Evolutionary conservation across 805 yeast genomes (phyloP).

Genomic region (Ogataea pignaliae): DNA sequence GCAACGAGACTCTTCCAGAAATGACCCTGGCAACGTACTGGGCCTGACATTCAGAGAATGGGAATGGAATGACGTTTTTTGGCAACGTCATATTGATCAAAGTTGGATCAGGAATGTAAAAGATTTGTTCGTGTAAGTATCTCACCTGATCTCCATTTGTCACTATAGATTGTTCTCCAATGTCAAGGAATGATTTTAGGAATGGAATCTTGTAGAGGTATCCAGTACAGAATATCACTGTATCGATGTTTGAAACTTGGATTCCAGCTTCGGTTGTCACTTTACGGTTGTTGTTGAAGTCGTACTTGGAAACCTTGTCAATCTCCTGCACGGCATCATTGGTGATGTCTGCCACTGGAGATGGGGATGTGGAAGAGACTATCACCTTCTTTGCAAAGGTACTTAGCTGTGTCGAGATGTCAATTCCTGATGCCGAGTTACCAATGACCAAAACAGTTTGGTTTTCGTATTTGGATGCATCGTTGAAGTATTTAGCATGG

Average conservation of each 20-base stretch:
- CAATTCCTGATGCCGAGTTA: slow-evolving; percentile 71
- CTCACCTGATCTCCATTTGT: slow-evolving; percentile 35
- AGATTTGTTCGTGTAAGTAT: slow-evolving; percentile 41
- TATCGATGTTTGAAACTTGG: slow-evolving; percentile 44
- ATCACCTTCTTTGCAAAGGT: slow-evolving; percentile 27
- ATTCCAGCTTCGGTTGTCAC: slow-evolving; percentile 48
- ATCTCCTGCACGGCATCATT: slow-evolving; percentile 23
- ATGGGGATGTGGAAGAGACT: slow-evolving; percentile 27
- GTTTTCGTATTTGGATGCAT: slow-evolving; percentile 28
- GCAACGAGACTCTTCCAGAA: slow-evolving; percentile 40
- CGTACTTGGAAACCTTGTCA: slow-evolving; percentile 23
- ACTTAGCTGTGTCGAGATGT: slow-evolving; percentile 35
- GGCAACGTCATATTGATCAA: slow-evolving; percentile 39
- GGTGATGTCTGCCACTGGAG: slow-evolving; percentile 26
- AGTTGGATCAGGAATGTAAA: slow-evolving; percentile 43
- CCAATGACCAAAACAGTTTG: slow-evolving; percentile 34
- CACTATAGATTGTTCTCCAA: slow-evolving; percentile 24
- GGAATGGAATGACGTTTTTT: slow-evolving; percentile 46
- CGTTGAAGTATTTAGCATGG: slow-evolving; percentile 42
- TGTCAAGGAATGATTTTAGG: slow-evolving; percentile 33
- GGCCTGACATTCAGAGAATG: slow-evolving; percentile 46
- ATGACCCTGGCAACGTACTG: slow-evolving; percentile 37
- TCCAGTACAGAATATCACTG: slow-evolving; percentile 69
- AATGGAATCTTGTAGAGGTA: slow-evolving; percentile 65
- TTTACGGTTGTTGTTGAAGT: slow-evolving; percentile 23